Conservation (phyloP, 1,284 basidiomycete species). For the Vanrija humicola region DNA sequence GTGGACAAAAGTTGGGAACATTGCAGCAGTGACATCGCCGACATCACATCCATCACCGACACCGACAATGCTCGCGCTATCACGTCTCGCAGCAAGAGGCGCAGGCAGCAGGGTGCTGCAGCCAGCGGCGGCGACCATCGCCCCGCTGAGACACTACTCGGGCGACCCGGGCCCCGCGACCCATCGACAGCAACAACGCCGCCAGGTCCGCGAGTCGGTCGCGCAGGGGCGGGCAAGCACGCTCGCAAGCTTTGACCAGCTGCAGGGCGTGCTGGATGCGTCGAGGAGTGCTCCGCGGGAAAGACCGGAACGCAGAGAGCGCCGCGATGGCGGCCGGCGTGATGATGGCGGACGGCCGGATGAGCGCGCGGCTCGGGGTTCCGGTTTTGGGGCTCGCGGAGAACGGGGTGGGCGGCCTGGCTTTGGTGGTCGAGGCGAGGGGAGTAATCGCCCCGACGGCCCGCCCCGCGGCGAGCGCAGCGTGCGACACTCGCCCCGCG, state of each 20-base stretch:
- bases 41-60: too few species aligned
- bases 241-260: not conserved
- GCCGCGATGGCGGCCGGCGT: not conserved
- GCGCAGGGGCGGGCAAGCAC: not conserved
- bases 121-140: too few species aligned
- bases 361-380: not conserved
- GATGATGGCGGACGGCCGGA: not conserved
- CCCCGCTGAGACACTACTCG: slow-evolving; percentile 11
- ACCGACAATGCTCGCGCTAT: too few species aligned
- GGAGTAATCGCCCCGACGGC: not conserved
- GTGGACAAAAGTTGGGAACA: too few species aligned
- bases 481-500: too few species aligned
- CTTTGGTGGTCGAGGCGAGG: not conserved
- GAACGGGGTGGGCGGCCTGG: not conserved
- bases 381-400: not conserved
- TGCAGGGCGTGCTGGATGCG: not conserved
- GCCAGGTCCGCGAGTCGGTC: not conserved
- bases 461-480: too few species aligned
- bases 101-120: too few species aligned
- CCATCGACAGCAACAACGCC: slow-evolving; percentile 8
- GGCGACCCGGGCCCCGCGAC: slow-evolving; percentile 25
- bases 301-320: not conserved
- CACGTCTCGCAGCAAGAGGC: too few species aligned
- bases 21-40: too few species aligned
- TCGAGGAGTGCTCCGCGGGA: not conserved